Percentiles rank a stretch among this genome's conserved stretches.
phyloP scores from a whole-genome alignment of 768 basidiomycete genomes.

The Hydnum rufescens region DNA sequence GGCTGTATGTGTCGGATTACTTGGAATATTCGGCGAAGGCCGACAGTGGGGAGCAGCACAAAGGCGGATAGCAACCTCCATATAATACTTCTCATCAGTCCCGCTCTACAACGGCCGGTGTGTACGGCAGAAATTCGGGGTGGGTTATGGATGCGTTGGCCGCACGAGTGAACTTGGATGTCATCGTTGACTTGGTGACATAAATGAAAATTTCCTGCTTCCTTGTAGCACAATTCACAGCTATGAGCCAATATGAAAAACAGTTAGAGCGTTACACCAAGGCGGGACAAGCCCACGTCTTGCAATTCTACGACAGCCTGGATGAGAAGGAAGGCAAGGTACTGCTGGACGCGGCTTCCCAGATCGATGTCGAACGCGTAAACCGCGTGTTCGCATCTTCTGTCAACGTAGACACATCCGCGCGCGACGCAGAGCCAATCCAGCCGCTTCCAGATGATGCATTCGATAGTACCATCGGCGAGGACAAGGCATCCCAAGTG shows the following conservation, averaged over 20 bases:
- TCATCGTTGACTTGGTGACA: background rate
- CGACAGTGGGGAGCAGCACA: background rate
- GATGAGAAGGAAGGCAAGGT: constrained; percentile 37
- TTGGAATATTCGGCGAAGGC: constrained; percentile 4
- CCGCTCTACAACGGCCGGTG: no score
- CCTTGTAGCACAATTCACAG: background rate
- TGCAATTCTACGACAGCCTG: constrained; percentile 70
- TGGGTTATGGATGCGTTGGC: background rate
- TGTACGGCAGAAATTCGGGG: no score
- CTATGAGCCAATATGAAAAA: constrained; percentile 5
- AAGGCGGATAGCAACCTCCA: background rate
- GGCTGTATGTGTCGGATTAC: constrained; percentile 7
- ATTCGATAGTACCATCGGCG: constrained; percentile 38
- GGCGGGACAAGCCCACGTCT: constrained; percentile 76
- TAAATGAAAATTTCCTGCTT: background rate
- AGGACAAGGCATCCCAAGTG: constrained; percentile 27
- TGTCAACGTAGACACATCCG: constrained; percentile 32
- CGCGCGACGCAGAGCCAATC: constrained; percentile 29
- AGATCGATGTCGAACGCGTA: constrained; percentile 76
- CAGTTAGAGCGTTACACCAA: constrained; percentile 35
- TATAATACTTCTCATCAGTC: no score
- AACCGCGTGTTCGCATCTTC: constrained; percentile 75
- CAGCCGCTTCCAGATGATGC: constrained; percentile 66
- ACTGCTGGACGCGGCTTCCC: constrained; percentile 50
- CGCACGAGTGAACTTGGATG: no score